Base-by-base conservation (phyloP, 2,329 filamentous ascomycete species). In the Fusarium sp. region DNA sequence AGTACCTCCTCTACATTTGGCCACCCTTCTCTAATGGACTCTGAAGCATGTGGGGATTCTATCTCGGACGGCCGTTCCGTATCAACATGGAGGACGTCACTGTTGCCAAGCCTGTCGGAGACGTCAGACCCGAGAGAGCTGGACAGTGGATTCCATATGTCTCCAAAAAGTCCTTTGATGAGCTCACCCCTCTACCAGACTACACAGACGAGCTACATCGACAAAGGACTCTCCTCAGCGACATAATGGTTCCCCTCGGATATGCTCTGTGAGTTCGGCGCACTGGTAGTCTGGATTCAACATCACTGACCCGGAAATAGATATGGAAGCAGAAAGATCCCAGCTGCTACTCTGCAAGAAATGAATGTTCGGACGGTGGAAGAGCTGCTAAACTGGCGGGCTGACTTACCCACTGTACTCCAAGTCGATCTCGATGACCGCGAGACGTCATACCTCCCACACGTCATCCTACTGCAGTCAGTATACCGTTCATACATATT, bases 1-100 rank as follows among this genome's bases (percentile, higher is more conserved):
- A 58, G 77, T 68, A 6, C 18, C 18, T 25, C 5, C 13, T 14
- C 18, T 9, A 27, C 38, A 20, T 16, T 29, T 13, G 6, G 35
- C 6, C 3, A 4, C 25, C 16, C 25, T 27, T 35, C 4, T n/a
- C 66, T 74, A 57, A 74, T 18, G 8, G 6, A 5, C 5, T 13
- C 13, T 2, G 4, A 57, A 79, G 78, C 29, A 75, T 77, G 65
- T 77, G 78, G 71, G 71, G 77, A 6, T 78, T 79, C 56, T 75
- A 78, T 31, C 69, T 79, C 5, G 78, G 78, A 18, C 72, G 77
- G 7, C 77, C 77, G 13, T 79, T 78, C 22, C 70, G 78, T 16
- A 76, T 78, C 31, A 77, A 75, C 36, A 76, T 79, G 65, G 71
- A 79, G 27, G 75, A 78, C 18, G 77, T 78, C 10, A 79, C 78